phyloP scores from a whole-genome alignment of 352 stramenopile species.

The Globisporangium polare region DNA sequence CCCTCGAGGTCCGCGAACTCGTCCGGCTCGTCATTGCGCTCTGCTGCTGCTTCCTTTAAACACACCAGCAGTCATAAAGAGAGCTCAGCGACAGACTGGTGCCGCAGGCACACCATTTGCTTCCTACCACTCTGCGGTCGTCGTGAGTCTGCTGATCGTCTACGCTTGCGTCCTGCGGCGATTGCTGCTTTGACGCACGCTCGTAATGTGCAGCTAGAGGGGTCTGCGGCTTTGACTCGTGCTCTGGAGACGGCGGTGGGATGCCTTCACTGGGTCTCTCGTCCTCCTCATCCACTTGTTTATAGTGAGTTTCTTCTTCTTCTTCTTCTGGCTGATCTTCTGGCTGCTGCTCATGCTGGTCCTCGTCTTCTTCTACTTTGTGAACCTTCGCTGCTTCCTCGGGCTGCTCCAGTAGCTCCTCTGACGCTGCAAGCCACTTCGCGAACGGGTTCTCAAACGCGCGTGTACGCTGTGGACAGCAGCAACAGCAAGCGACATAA shows the following conservation, averaged over 20 bases:
- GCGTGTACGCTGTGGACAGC: neutral
- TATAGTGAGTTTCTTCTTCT: neutral
- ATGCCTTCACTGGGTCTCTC: neutral
- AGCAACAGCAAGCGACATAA: too few species aligned
- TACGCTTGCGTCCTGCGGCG: neutral
- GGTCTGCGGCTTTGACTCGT: neutral
- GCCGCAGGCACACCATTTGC: too few species aligned
- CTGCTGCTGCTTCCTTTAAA: neutral
- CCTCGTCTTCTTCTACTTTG: neutral
- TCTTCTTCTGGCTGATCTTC: neutral
- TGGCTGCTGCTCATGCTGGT: neutral
- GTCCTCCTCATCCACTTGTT: neutral
- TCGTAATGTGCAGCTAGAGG: neutral
- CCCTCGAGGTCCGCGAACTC: constrained; percentile 34
- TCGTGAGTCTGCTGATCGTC: neutral
- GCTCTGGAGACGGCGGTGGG: neutral
- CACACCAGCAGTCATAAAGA: neutral
- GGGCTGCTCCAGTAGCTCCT: neutral
- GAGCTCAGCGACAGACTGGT: neutral
- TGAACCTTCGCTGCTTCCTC: neutral
- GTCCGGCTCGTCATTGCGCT: neutral
- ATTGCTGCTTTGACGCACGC: neutral
- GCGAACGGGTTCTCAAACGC: constrained; percentile 11
- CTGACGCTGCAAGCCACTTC: neutral
- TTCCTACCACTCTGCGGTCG: too few species aligned